Percentiles rank a stretch among this genome's conserved stretches.
These are phyloP conservation scores for Metrosideros polymorpha DNA, from an alignment of 441 rosid species.

Conservation along the genomic window DNA sequence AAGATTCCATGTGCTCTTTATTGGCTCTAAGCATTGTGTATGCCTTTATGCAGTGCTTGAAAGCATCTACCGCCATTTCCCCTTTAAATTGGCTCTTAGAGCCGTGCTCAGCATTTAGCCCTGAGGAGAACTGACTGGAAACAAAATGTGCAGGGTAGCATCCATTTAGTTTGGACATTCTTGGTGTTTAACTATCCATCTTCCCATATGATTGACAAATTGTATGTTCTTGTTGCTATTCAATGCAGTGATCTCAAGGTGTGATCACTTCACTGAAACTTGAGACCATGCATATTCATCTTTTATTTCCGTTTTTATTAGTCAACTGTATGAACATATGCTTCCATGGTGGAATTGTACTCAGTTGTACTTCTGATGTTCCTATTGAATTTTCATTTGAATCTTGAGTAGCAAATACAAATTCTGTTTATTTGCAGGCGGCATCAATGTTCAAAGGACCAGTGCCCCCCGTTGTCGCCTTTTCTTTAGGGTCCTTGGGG, in stretches of 20 bases:
- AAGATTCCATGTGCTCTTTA: neutral
- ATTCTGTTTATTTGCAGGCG: constrained; percentile 47
- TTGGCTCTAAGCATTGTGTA: neutral
- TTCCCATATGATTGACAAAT: neutral
- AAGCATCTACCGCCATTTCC: neutral
- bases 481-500: constrained; percentile 93
- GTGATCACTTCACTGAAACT: neutral
- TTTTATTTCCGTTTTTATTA: neutral
- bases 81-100: neutral
- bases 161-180: neutral
- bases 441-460: constrained; percentile 97
- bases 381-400: neutral
- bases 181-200: neutral
- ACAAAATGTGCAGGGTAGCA: neutral
- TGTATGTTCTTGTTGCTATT: neutral
- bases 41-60: neutral
- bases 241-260: neutral
- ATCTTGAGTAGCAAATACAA: neutral
- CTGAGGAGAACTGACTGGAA: neutral
- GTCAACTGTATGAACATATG: neutral
- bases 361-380: neutral
- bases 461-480: constrained; percentile 94
- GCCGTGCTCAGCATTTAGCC: neutral
- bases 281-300: neutral
- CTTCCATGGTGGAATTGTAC: neutral